Evolutionary conservation across 495 filamentous ascomycete species (phyloP), one percentile per base, ranked within the genome.

Genomic region (Aspergillus bertholletiae): DNA sequence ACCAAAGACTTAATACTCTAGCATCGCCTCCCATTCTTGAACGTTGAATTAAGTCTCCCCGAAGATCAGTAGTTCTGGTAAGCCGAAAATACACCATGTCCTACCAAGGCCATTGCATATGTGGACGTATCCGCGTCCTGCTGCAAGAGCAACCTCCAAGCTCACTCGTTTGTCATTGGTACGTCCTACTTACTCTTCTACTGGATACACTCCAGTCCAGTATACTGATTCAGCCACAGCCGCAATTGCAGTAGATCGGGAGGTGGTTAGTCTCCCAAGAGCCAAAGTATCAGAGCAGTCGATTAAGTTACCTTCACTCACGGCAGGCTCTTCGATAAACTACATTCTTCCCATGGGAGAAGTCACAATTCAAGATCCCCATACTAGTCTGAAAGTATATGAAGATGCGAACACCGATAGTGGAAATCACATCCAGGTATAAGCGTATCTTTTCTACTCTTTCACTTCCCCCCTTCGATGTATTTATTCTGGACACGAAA

Each of bases 141-240:
- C 7, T 51, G 17, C 24, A 39, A 30, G 9, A 51, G 20, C 49
- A 40, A 30, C 32, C 49, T 15, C 32, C 18, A 3, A 26, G 15
- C 34, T 51, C 49, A 18, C 49, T 51, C 12, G 5, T 34, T 8
- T 51, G 49, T 15, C 24, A 51, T 40, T 51, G 49, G 49, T 51
- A 51, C 20, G 34, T 39, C 18, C 7, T 11, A 1, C 1, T 8
- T 3, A 11, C 30, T 12, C 13, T 3, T 32, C 9, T 32, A 32
- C 27, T n/a, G n/a, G n/a, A n/a, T n/a, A n/a, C n/a, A n/a, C 27
- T 32, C 3, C 9, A 32, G 13, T 11, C 30, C 30, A 32, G 13
- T 32, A 32, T 32, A n/a, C n/a, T 32, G 8, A 32, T 11, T 6
- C 12, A 15, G 7, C n/a, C 7, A 40, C 23, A 51, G 49, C 43